Evolutionary conservation across 2,329 filamentous ascomycete genomes (phyloP).

Genomic region (Stachybotrys elegans): DNA sequence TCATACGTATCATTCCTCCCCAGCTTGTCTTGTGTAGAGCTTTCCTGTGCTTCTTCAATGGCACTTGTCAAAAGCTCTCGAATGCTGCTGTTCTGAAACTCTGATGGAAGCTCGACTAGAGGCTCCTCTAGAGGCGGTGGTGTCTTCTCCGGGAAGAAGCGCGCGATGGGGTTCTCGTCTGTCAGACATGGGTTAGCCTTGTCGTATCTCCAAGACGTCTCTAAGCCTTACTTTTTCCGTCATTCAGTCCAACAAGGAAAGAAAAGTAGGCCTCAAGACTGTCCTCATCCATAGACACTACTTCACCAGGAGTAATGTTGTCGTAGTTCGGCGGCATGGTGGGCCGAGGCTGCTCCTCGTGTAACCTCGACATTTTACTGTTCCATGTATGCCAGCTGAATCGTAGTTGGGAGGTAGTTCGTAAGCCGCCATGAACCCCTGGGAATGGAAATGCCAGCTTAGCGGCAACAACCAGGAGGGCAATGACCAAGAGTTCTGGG

Average conservation of each 20-base stretch:
- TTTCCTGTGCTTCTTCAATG: too few relatives aligned
- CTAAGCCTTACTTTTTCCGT: constrained; percentile 25
- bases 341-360: constrained; percentile 8
- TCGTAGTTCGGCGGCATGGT: constrained; percentile 34
- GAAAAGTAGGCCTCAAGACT: constrained; percentile 64
- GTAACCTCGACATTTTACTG: constrained; percentile 32
- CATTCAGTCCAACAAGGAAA: constrained; percentile 25
- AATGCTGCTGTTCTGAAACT: too few relatives aligned
- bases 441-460: constrained; percentile 80
- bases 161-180: constrained; percentile 23
- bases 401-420: constrained; percentile 9
- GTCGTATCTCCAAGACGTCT: too few relatives aligned
- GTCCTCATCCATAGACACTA: constrained; percentile 54
- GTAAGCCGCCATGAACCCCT: constrained; percentile 32
- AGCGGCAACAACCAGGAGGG: constrained; percentile 66
- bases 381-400: constrained; percentile 74
- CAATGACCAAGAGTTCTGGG: constrained; percentile 71
- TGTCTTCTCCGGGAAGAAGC: constrained; percentile 29
- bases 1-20: constrained; percentile 17
- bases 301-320: constrained; percentile 54
- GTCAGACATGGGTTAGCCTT: too few relatives aligned
- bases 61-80: too few relatives aligned
- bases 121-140: constrained; percentile 10
- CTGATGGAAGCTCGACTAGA: too few relatives aligned
- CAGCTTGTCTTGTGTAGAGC: neutral